A percentile compares a stretch with the other conserved stretches of the same genome.
phyloP scores from a whole-genome alignment of 2,329 filamentous ascomycete genomes.

The Botrytis paeoniae region DNA sequence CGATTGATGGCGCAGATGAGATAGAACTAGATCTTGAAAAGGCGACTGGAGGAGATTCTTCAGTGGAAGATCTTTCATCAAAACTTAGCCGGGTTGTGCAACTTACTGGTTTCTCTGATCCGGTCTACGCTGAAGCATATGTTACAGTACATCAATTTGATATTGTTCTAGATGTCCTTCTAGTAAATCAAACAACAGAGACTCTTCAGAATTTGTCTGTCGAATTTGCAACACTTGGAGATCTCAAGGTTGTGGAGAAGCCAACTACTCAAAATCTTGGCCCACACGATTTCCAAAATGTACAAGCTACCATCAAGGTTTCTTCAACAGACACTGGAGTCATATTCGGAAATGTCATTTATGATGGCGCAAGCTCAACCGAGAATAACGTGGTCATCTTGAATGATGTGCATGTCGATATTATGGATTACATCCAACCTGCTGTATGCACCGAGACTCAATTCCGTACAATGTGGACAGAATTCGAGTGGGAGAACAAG shows the following conservation, averaged over 20 bases:
- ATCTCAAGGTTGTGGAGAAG: slow-evolving; percentile 95
- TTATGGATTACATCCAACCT: slow-evolving; percentile 99
- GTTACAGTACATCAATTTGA: slow-evolving; percentile 99
- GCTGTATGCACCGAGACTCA: slow-evolving; percentile 96
- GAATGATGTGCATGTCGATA: slow-evolving; percentile 96
- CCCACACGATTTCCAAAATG: slow-evolving; percentile 95
- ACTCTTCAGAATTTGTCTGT: slow-evolving; percentile 96
- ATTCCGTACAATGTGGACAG: slow-evolving; percentile 99
- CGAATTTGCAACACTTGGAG: slow-evolving; percentile 96
- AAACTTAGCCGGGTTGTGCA: slow-evolving; percentile 97
- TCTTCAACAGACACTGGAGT: slow-evolving; percentile 97
- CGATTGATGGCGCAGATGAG: slow-evolving; percentile 75
- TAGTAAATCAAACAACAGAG: slow-evolving; percentile 96
- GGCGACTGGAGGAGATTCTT: slow-evolving; percentile 85
- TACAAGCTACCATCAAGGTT: slow-evolving; percentile 98
- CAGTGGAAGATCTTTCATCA: slow-evolving; percentile 80
- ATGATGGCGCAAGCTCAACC: slow-evolving; percentile 87
- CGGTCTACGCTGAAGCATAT: slow-evolving; percentile 98
- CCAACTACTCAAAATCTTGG: slow-evolving; percentile 95
- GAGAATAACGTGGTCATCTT: slow-evolving; percentile 97
- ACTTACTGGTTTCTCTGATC: slow-evolving; percentile 95
- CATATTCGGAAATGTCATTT: slow-evolving; percentile 98
- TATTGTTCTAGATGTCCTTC: slow-evolving; percentile 90
- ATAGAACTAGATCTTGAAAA: slow-evolving; percentile 88
- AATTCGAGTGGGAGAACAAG: slow-evolving; percentile 99